phyloP scores from a whole-genome alignment of 768 basidiomycete species.

The Crassisporium funariophilum region DNA sequence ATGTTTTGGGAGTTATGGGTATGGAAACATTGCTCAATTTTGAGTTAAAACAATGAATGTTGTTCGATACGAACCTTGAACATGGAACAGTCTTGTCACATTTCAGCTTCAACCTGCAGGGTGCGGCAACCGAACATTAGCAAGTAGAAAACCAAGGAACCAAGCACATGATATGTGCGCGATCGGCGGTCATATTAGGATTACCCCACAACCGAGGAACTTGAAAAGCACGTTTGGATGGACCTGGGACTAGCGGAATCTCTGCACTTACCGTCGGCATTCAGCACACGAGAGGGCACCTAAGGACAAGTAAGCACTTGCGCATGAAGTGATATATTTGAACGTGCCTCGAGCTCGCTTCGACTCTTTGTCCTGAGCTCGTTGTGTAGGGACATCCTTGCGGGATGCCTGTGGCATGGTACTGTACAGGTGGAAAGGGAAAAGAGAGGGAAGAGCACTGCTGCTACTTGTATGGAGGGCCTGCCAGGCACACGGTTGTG shows the following conservation, averaged over 20 bases:
- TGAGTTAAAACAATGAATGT: background rate
- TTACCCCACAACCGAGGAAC: background rate
- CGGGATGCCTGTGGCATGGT: conserved; percentile 54
- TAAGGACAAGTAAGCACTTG: conserved; percentile 16
- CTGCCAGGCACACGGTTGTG: conserved; percentile 11
- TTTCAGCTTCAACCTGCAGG: conserved; percentile 61
- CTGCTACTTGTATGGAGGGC: conserved; percentile 11
- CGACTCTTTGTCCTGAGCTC: conserved; percentile 64
- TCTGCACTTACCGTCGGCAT: conserved; percentile 61
- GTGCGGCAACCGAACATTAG: conserved; percentile 2
- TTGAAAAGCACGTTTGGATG: conserved; percentile 1
- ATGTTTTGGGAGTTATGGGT: background rate
- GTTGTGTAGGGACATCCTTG: conserved; percentile 46
- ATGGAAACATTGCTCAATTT: background rate
- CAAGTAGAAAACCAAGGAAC: conserved; percentile 1
- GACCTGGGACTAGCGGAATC: too few relatives aligned
- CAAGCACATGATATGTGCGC: conserved; percentile 5
- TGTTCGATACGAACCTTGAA: conserved; percentile 40
- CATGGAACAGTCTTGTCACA: conserved; percentile 74
- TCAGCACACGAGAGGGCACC: conserved; percentile 63
- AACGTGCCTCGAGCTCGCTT: conserved; percentile 59
- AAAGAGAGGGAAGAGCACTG: conserved; percentile 8
- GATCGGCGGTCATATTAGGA: conserved; percentile 12
- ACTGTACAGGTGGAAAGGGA: conserved; percentile 8
- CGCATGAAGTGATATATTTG: background rate